phyloP scores from a whole-genome alignment of 805 yeast species.

The Candida anglica region DNA sequence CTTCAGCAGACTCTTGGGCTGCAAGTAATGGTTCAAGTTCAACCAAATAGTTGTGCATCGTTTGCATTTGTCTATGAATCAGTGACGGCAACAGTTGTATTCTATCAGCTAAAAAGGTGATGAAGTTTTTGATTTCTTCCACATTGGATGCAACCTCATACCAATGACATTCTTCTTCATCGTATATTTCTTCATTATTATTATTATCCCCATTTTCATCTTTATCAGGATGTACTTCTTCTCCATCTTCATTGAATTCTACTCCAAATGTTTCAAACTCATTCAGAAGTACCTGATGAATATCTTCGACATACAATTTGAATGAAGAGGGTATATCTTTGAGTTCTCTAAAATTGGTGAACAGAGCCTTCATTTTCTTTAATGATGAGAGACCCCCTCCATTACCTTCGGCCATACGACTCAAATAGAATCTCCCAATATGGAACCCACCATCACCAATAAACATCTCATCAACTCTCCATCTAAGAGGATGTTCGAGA shows the following conservation, averaged over 20 bases:
- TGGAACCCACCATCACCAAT: constrained; percentile 38
- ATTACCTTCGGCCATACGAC: constrained; percentile 28
- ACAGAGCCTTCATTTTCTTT: constrained; percentile 26
- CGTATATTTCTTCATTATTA: constrained; percentile 1
- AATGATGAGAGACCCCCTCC: constrained; percentile 35
- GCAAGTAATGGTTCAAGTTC: constrained; percentile 22
- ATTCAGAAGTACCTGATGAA: constrained; percentile 25
- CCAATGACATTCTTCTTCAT: constrained; percentile 16
- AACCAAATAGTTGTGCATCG: constrained; percentile 26
- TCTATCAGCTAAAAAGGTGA: constrained; percentile 16
- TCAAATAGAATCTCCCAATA: constrained; percentile 37
- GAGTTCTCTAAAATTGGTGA: constrained; percentile 8
- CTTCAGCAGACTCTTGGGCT: constrained; percentile 17
- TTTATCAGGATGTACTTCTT: constrained; percentile 17
- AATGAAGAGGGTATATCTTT: constrained; percentile 21
- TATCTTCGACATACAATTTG: constrained; percentile 40
- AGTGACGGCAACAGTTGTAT: constrained; percentile 18
- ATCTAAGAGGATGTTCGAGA: constrained; percentile 23
- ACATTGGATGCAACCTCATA: constrained; percentile 33
- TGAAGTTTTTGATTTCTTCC: constrained; percentile 23
- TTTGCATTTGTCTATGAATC: constrained; percentile 22
- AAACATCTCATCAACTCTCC: constrained; percentile 31
- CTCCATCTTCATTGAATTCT: constrained; percentile 30
- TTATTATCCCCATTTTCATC: not conserved
- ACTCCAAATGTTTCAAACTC: constrained; percentile 25